A percentile compares a stretch with the other conserved stretches of the same genome.
Conservation (phyloP, 2,329 filamentous ascomycete species). For the Aspergillus clavatus region DNA sequence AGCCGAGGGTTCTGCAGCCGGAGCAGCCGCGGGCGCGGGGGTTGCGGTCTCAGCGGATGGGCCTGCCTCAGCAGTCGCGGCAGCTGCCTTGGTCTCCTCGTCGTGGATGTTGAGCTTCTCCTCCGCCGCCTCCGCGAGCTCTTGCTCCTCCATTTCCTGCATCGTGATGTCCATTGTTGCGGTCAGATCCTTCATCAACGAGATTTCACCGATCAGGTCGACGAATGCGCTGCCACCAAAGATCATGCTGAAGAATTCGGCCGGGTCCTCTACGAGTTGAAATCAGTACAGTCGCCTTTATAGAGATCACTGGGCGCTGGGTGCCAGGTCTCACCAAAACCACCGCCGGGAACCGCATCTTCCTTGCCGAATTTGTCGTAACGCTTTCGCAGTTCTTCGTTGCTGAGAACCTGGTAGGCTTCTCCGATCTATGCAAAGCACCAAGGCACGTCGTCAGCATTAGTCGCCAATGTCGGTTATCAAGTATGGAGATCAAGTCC, state of each 20-base stretch:
- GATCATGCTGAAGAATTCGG: slow-evolving; percentile 97
- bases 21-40: slow-evolving; percentile 24
- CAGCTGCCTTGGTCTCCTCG: slow-evolving; percentile 42
- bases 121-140: slow-evolving; percentile 51
- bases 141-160: slow-evolving; percentile 69
- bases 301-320: too few relatives aligned
- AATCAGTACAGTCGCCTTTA: slow-evolving; percentile 5
- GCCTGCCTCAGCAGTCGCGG: slow-evolving; percentile 25
- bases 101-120: slow-evolving; percentile 45
- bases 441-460: slow-evolving; percentile 6
- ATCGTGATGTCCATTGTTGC: slow-evolving; percentile 98
- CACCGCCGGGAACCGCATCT: slow-evolving; percentile 79
- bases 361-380: slow-evolving; percentile 99
- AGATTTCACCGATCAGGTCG: slow-evolving; percentile 97
- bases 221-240: slow-evolving; percentile 94
- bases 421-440: slow-evolving; percentile 54
- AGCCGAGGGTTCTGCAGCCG: slow-evolving; percentile 19
- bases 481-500: not conserved
- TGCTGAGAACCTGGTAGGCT: slow-evolving; percentile 74
- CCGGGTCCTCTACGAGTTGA: slow-evolving; percentile 64
- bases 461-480: not conserved
- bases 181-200: slow-evolving; percentile 95
- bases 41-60: slow-evolving; percentile 46
- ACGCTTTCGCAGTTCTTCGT: slow-evolving; percentile 77
- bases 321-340: slow-evolving; percentile 79